These are phyloP conservation scores for Arthrobotrys sphaeroides DNA, from an alignment of 2,329 filamentous ascomycete species.

Conservation along the genomic window DNA sequence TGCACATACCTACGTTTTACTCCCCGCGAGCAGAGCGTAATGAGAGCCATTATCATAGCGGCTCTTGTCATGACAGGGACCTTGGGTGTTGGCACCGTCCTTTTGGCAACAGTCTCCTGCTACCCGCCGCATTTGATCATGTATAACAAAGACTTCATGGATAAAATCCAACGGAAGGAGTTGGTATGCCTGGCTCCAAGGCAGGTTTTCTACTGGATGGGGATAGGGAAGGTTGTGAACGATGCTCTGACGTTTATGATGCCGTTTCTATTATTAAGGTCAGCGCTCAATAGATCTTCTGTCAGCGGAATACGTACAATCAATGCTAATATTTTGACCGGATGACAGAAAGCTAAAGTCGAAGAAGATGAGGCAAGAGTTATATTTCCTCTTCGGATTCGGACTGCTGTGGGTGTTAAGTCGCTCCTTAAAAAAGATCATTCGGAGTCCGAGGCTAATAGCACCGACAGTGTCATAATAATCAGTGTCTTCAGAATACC, in stretches of 20 bases:
- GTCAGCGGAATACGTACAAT: background rate
- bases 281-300: background rate
- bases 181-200: constrained; percentile 26
- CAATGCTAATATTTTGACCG: background rate
- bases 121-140: constrained; percentile 35
- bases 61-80: constrained; percentile 28
- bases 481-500: constrained; percentile 30
- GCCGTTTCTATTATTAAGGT: constrained; percentile 30
- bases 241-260: constrained; percentile 38
- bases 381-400: constrained; percentile 30
- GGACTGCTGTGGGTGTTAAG: constrained; percentile 10
- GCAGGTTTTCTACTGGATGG: constrained; percentile 41
- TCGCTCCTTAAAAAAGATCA: background rate
- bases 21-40: constrained; percentile 18
- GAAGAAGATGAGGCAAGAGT: constrained; percentile 34
- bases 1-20: constrained; percentile 36
- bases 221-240: constrained; percentile 32
- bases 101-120: constrained; percentile 28
- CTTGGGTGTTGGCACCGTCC: constrained; percentile 19
- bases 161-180: constrained; percentile 17
- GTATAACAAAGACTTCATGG: constrained; percentile 35
- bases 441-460: background rate
- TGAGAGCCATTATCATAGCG: constrained; percentile 12
- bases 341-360: constrained; percentile 23
- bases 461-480: constrained; percentile 8